Evolutionary conservation across 306 rosid species (phyloP).

Genomic region (Aeschynomene evenia): DNA sequence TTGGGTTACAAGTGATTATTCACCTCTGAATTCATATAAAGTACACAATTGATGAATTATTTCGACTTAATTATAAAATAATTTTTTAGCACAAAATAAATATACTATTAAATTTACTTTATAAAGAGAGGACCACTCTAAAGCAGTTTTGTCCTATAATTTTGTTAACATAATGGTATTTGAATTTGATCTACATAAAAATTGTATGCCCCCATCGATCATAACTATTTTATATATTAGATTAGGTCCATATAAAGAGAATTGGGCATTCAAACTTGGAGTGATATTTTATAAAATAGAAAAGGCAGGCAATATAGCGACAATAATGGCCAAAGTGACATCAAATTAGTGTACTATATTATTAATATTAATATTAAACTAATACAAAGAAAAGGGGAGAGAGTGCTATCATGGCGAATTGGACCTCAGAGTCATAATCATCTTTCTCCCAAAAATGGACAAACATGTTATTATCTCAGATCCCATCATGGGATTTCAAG

Average conservation of each 20-base stretch:
- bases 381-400: not conserved
- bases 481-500: conserved; percentile 23
- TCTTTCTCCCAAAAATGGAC: conserved; percentile 35
- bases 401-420: conserved; percentile 20
- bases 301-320: conserved; percentile 26
- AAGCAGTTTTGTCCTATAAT: no score
- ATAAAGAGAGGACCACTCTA: no score
- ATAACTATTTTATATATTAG: not conserved
- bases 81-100: no score
- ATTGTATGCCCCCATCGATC: not conserved
- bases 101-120: no score
- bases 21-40: no score
- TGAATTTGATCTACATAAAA: not conserved
- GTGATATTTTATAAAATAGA: not conserved
- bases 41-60: no score
- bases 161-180: no score
- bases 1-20: no score
- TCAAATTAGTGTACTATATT: conserved; percentile 6
- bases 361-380: conserved; percentile 18
- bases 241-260: conserved; percentile 29
- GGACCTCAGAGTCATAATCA: conserved; percentile 31
- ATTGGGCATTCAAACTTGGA: not conserved
- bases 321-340: conserved; percentile 33
- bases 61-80: no score
- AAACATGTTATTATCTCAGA: not conserved